Percentiles rank a stretch among this genome's conserved stretches.
These are phyloP conservation scores for Rickenella mellea DNA, from an alignment of 768 basidiomycete species.

Conservation along the genomic window DNA sequence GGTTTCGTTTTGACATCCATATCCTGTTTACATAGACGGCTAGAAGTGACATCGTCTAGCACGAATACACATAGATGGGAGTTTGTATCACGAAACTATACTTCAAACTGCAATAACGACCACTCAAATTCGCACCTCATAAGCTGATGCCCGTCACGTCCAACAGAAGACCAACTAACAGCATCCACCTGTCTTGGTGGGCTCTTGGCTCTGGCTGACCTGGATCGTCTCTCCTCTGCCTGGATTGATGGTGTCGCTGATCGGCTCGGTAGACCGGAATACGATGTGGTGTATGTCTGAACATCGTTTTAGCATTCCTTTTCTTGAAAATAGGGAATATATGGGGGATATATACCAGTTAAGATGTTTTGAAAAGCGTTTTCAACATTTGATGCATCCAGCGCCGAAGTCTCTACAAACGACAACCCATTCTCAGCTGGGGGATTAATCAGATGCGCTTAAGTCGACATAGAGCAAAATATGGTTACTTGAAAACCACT, in stretches of 20 bases:
- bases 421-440: slow-evolving; percentile 32
- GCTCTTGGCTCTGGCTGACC: slow-evolving; percentile 51
- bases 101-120: too few relatives aligned
- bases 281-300: slow-evolving; percentile 96
- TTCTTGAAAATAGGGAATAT: not conserved
- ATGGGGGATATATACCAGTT: slow-evolving; percentile 24
- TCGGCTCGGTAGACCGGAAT: slow-evolving; percentile 89
- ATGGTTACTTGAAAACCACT: slow-evolving; percentile 33
- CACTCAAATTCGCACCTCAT: too few relatives aligned
- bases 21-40: too few relatives aligned
- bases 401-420: slow-evolving; percentile 44
- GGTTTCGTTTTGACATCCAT: too few relatives aligned
- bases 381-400: slow-evolving; percentile 44
- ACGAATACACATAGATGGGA: too few relatives aligned
- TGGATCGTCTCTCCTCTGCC: slow-evolving; percentile 77
- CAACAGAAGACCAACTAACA: not conserved
- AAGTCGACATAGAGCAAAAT: not conserved
- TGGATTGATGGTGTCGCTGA: slow-evolving; percentile 69
- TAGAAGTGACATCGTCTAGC: too few relatives aligned
- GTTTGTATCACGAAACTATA: too few relatives aligned
- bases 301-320: not conserved
- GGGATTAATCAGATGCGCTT: not conserved
- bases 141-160: too few relatives aligned
- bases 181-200: not conserved
- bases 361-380: slow-evolving; percentile 44